A percentile compares a stretch with the other conserved stretches of the same genome.
Conservation (phyloP, 176 grass and related monocot species). For the Luzula sylvatica region DNA sequence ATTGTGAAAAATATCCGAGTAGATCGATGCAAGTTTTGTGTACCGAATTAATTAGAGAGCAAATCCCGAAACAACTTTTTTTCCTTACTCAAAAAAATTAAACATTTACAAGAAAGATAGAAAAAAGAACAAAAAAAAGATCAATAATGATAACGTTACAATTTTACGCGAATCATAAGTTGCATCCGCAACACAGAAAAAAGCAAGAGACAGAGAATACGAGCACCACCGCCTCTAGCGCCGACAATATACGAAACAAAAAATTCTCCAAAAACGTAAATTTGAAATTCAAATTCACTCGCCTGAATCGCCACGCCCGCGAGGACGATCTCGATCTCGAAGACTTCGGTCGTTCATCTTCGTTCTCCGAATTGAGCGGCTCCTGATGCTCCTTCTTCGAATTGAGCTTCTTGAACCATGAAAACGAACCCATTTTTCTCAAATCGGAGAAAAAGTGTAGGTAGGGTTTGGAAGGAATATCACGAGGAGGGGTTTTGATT, state of each 20-base stretch:
- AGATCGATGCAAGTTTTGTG: too few relatives aligned
- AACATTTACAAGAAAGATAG: not conserved
- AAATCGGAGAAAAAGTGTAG: not conserved
- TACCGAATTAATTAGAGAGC: too few relatives aligned
- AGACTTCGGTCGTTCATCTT: not conserved
- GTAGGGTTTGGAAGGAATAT: not conserved
- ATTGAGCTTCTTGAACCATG: constrained; percentile 29
- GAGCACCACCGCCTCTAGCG: constrained; percentile 72
- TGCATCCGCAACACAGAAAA: constrained; percentile 86
- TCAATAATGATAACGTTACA: not conserved
- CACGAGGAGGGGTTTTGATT: not conserved
- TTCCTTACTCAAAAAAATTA: constrained; percentile 1
- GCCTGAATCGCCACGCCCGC: not conserved
- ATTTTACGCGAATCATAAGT: constrained; percentile 16
- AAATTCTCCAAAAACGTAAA: constrained; percentile 42
- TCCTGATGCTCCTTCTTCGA: constrained; percentile 12
- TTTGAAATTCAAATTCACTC: constrained; percentile 13
- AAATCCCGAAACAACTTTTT: not conserved
- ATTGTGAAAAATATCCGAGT: too few relatives aligned
- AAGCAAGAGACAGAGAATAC: constrained; percentile 74
- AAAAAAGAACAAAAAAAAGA: not conserved
- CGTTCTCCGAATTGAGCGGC: constrained; percentile 19
- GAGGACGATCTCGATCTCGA: not conserved
- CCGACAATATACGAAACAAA: constrained; percentile 56
- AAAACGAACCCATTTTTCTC: not conserved